Conservation (phyloP, 2,329 filamentous ascomycete species). For the Venturia oleaginea region DNA sequence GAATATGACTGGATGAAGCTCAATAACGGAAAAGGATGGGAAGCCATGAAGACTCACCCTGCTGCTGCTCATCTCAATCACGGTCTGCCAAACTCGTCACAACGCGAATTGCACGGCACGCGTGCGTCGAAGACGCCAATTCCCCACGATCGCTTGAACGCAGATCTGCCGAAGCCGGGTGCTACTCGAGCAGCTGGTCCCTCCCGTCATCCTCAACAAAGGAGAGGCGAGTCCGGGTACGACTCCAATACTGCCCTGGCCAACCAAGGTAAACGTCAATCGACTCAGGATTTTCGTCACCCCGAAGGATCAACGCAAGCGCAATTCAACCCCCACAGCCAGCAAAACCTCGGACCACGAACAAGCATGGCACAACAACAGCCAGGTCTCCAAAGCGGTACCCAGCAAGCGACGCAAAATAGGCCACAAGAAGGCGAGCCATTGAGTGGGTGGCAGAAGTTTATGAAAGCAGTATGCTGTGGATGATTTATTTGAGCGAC, state of each 20-base stretch:
- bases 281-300: constrained; percentile 73
- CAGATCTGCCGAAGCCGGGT: constrained; percentile 50
- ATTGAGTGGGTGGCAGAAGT: constrained; percentile 77
- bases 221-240: constrained; percentile 23
- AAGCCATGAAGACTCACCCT: constrained; percentile 62
- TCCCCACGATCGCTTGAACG: constrained; percentile 37
- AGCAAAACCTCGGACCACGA: constrained; percentile 61
- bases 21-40: constrained; percentile 87
- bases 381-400: constrained; percentile 2
- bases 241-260: constrained; percentile 31
- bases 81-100: constrained; percentile 68
- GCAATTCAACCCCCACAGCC: constrained; percentile 84
- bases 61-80: constrained; percentile 72
- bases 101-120: constrained; percentile 72
- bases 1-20: constrained; percentile 99
- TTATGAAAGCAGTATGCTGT: constrained; percentile 89
- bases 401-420: constrained; percentile 41
- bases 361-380: constrained; percentile 18
- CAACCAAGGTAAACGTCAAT: constrained; percentile 33
- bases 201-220: constrained; percentile 31
- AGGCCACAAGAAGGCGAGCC: constrained; percentile 57
- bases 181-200: constrained; percentile 55
- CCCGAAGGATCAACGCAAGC: constrained; percentile 87
- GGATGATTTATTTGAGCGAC: constrained; percentile 37
- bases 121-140: constrained; percentile 46